phyloP scores from a whole-genome alignment of 2,329 filamentous ascomycete genomes.

The Domatiomyces globalis region DNA sequence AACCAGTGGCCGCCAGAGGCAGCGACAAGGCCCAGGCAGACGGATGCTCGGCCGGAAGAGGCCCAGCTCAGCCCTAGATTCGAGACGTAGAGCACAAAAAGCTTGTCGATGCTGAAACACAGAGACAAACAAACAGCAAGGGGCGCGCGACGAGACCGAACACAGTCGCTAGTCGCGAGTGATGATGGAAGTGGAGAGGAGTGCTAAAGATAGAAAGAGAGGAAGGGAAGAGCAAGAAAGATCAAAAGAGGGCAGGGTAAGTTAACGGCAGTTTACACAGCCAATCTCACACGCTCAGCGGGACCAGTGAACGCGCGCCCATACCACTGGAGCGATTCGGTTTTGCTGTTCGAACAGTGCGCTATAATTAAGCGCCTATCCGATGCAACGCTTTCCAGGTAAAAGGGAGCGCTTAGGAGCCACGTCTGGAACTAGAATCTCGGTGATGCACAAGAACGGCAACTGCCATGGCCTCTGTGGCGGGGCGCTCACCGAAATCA shows the following conservation, averaged over 20 bases:
- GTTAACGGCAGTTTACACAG: neutral
- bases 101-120: neutral
- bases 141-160: neutral
- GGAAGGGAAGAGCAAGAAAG: conserved; percentile 9
- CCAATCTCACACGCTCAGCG: neutral
- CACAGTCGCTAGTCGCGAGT: conserved; percentile 1
- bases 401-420: neutral
- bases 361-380: neutral
- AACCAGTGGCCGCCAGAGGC: neutral
- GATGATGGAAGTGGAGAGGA: conserved; percentile 9
- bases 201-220: conserved; percentile 20
- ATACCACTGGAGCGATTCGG: neutral
- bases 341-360: neutral
- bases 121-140: neutral
- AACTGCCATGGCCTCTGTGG: neutral
- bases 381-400: neutral
- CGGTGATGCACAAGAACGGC: neutral
- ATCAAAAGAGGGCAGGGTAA: conserved; percentile 5
- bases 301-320: neutral
- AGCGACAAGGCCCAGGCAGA: neutral
- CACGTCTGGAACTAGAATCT: neutral
- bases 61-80: neutral
- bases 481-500: neutral
- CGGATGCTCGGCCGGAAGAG: too few relatives aligned
- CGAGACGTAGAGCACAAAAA: neutral